These are phyloP conservation scores for Ormosia emarginata DNA, from an alignment of 306 rosid genomes.

Conservation along the genomic window DNA sequence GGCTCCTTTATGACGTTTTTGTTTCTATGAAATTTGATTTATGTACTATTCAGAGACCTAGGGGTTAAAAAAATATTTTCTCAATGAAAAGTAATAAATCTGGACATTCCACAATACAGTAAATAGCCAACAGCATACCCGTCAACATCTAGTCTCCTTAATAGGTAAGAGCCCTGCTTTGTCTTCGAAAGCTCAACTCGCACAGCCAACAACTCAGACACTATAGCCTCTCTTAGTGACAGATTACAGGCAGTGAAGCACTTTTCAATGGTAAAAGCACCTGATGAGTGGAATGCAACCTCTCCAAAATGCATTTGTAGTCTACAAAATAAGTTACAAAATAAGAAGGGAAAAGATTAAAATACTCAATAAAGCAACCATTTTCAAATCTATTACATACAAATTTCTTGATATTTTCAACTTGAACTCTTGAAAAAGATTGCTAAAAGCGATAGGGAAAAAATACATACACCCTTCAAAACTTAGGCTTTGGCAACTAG, in stretches of 20 bases:
- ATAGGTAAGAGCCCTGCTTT: slow-evolving; percentile 82
- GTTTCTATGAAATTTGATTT: background rate
- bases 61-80: background rate
- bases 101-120: slow-evolving; percentile 20
- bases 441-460: background rate
- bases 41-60: background rate
- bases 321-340: slow-evolving; percentile 48
- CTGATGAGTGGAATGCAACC: slow-evolving; percentile 60
- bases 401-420: slow-evolving; percentile 8
- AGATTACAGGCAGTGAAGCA: slow-evolving; percentile 66
- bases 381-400: background rate
- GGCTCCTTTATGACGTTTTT: background rate
- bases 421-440: background rate
- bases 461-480: background rate
- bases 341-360: background rate
- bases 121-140: slow-evolving; percentile 48
- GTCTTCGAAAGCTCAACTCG: slow-evolving; percentile 73
- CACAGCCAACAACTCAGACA: slow-evolving; percentile 65
- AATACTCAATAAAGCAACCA: background rate
- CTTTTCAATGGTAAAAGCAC: slow-evolving; percentile 80
- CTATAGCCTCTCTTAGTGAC: slow-evolving; percentile 75
- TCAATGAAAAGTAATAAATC: background rate
- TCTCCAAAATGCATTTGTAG: slow-evolving; percentile 77
- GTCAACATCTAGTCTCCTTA: slow-evolving; percentile 78
- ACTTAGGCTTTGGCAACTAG: background rate